Evolutionary conservation across 306 rosid species (phyloP), one percentile per base, ranked within the genome.

Genomic region (Cyamopsis tetragonoloba): DNA sequence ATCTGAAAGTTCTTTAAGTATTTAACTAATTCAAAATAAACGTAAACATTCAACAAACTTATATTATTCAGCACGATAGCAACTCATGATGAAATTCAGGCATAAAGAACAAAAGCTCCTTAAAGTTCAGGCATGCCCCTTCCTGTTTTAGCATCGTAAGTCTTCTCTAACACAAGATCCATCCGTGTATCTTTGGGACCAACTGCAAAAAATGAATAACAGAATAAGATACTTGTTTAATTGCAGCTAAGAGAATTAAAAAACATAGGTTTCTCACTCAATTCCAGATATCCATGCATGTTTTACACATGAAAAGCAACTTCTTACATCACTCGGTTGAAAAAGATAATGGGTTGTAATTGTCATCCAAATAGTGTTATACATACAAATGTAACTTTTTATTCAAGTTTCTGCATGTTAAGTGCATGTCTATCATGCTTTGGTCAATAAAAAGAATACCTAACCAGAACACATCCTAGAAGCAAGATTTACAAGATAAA

Each of bases 121-220:
- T 77, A 88, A 68, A 91, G 95, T 30, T 76, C 83, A 37, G 97
- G 91, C 96, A 91, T 77, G 50, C 96, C 97, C 83, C 43, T 81
- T 56, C 97, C 97, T 20, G 84, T 68, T 82, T 91, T 91, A 17
- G 85, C 76, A 70, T 91, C 86, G 3, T 86, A 88, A 7, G 95
- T 88, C 83, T 74, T 91, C 82, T 91, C 89, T 48, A 76, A 15
- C 74, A 82, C 97, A 10, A 78, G 32, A 27, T 91, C 86, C 81
- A 88, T 68, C 0, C 86, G 83, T 41, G 96, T 91, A 44, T 91
- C 97, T 85, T 81, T 86, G 12, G 95, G 87, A 63, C 97, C 97
- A 74, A 76, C 96, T 91, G 95, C 77, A 66, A 76, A 61, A 55
- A 71, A 57, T 56, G 15, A 42, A 44, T 4, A 48, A 20, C 28